These are phyloP conservation scores for Thermoascus crustaceus DNA, from an alignment of 2,329 filamentous ascomycete species.

Conservation along the genomic window DNA sequence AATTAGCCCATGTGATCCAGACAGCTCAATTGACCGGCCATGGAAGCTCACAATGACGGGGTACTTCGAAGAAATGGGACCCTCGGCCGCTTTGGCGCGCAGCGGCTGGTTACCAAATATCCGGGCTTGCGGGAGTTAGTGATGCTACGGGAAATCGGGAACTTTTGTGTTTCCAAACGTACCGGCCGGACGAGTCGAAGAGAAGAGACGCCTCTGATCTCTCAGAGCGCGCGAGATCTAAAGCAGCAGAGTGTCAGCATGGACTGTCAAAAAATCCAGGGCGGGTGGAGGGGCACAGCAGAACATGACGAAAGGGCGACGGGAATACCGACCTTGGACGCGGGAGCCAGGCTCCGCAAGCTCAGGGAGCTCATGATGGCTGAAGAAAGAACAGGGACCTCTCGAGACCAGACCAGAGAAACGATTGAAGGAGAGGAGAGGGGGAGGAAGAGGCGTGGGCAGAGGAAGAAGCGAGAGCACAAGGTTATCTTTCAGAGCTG, in stretches of 20 bases:
- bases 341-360: constrained; percentile 43
- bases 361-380: constrained; percentile 43
- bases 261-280: constrained; percentile 7
- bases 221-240: constrained; percentile 58
- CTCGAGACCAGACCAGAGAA: constrained; percentile 12
- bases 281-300: constrained; percentile 8
- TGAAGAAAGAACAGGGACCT: constrained; percentile 11
- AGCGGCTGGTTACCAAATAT: constrained; percentile 80
- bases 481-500: constrained; percentile 11
- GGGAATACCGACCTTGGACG: constrained; percentile 38
- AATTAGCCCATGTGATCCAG: no score
- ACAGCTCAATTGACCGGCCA: neutral
- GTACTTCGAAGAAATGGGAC: constrained; percentile 82
- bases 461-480: constrained; percentile 13
- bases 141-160: constrained; percentile 9
- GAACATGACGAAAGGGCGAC: constrained; percentile 14
- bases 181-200: constrained; percentile 74
- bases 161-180: constrained; percentile 34
- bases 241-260: constrained; percentile 17
- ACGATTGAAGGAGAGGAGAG: constrained; percentile 14
- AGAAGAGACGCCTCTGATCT: constrained; percentile 69
- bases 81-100: constrained; percentile 85
- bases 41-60: constrained; percentile 69
- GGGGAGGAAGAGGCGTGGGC: constrained; percentile 15
- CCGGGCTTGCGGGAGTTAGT: constrained; percentile 51